A percentile compares a stretch with the other conserved stretches of the same genome.
Conservation (phyloP, 805 yeast species). For the Saccharomycopsis capsularis region DNA sequence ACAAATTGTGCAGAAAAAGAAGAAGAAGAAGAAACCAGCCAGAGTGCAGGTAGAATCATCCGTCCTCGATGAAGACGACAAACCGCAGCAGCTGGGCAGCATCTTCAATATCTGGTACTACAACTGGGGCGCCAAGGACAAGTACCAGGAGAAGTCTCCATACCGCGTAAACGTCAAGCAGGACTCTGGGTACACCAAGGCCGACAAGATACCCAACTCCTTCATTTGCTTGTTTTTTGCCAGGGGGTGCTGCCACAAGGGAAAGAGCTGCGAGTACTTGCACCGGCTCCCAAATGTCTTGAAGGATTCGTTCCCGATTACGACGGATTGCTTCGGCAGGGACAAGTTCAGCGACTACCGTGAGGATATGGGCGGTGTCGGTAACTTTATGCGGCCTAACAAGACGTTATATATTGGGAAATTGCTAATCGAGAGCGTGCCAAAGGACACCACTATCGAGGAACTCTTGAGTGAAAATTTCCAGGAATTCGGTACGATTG, state of each 20-base stretch:
- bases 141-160: conserved; percentile 40
- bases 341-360: conserved; percentile 74
- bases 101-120: conserved; percentile 83
- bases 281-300: conserved; percentile 65
- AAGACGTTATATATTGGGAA: conserved; percentile 70
- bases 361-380: conserved; percentile 95
- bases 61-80: conserved; percentile 41
- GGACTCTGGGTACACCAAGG: conserved; percentile 75
- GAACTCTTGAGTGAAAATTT: conserved; percentile 44
- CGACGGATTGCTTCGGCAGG: conserved; percentile 88
- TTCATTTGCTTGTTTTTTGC: conserved; percentile 81
- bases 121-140: conserved; percentile 80
- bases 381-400: conserved; percentile 65
- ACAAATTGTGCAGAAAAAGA: no score
- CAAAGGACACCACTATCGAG: conserved; percentile 32
- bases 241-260: conserved; percentile 79
- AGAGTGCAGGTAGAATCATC: conserved; percentile 66
- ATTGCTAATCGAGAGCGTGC: conserved; percentile 37
- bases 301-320: conserved; percentile 49
- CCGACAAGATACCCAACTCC: conserved; percentile 37
- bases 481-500: conserved; percentile 70
- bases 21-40: conserved; percentile 43
- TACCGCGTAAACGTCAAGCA: conserved; percentile 49
- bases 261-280: conserved; percentile 64
- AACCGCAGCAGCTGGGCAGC: conserved; percentile 75